Conservation (phyloP, 306 rosid species). For the Phaseolus lunatus region DNA sequence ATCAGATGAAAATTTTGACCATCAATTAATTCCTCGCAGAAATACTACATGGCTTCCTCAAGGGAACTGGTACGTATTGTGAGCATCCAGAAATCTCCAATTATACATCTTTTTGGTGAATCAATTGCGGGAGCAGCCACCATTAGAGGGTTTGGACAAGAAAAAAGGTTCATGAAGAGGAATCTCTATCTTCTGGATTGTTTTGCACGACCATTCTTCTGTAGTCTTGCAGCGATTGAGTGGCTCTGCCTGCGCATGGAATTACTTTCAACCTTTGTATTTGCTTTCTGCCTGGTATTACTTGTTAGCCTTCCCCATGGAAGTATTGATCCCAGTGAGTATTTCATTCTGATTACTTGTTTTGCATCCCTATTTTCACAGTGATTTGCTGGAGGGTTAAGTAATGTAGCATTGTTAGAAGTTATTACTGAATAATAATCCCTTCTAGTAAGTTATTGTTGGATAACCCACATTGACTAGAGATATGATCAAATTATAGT, state of each 20-base stretch:
- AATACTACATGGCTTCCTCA: slow-evolving; percentile 96
- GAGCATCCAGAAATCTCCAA: slow-evolving; percentile 92
- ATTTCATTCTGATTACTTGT: slow-evolving; percentile 18
- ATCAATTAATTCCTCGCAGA: slow-evolving; percentile 57
- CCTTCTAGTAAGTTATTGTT: not conserved
- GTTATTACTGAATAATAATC: slow-evolving; percentile 3
- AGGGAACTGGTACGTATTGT: slow-evolving; percentile 93
- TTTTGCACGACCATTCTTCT: slow-evolving; percentile 90
- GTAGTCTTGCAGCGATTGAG: slow-evolving; percentile 92
- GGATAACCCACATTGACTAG: too few relatives aligned
- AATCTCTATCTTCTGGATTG: slow-evolving; percentile 87
- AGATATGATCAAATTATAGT: too few relatives aligned
- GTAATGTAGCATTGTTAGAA: not conserved
- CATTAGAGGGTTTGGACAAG: slow-evolving; percentile 93
- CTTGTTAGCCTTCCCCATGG: slow-evolving; percentile 91
- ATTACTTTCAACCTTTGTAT: slow-evolving; percentile 79
- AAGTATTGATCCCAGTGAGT: slow-evolving; percentile 88
- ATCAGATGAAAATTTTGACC: slow-evolving; percentile 36
- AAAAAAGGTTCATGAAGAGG: slow-evolving; percentile 86
- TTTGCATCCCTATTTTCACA: slow-evolving; percentile 28
- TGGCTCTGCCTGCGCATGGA: slow-evolving; percentile 97
- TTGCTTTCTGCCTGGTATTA: slow-evolving; percentile 87
- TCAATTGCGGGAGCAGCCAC: slow-evolving; percentile 92
- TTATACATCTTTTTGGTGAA: slow-evolving; percentile 84
- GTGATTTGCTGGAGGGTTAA: slow-evolving; percentile 21